Evolutionary conservation across 805 yeast genomes (phyloP).

Genomic region (Jamesozyma rosinii): DNA sequence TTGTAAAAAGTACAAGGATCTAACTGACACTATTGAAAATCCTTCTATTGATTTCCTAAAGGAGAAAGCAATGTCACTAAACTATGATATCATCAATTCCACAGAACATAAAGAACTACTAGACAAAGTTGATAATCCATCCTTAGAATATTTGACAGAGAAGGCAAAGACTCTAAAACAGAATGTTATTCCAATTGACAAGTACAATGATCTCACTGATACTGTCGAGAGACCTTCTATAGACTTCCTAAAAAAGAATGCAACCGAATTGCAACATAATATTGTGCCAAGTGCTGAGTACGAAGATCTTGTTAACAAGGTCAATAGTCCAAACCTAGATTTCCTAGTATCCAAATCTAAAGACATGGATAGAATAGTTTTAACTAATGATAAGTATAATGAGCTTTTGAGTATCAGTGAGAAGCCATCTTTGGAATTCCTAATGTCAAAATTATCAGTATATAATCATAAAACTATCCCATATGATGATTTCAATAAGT

Average conservation of each 20-base stretch:
- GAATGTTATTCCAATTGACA: conserved; percentile 15
- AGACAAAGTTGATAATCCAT: conserved; percentile 6
- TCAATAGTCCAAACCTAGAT: conserved; percentile 9
- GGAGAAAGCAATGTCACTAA: conserved; percentile 1
- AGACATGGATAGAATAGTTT: conserved; percentile 11
- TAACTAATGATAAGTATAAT: conserved; percentile 10
- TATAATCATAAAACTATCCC: conserved; percentile 17
- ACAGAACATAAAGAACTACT: conserved; percentile 7
- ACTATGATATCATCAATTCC: background rate
- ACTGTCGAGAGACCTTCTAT: conserved; percentile 11
- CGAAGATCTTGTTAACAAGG: conserved; percentile 3
- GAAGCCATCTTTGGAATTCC: conserved; percentile 8
- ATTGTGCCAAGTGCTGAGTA: conserved; percentile 15
- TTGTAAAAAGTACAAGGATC: conserved; percentile 6
- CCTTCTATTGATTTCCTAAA: conserved; percentile 13
- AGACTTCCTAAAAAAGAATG: conserved; percentile 2
- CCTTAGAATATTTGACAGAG: conserved; percentile 7
- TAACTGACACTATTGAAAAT: background rate
- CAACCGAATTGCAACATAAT: conserved; percentile 10
- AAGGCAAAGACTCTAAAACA: conserved; percentile 12
- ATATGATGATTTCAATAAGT: conserved; percentile 6
- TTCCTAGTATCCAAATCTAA: conserved; percentile 11
- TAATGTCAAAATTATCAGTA: conserved; percentile 2
- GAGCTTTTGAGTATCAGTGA: conserved; percentile 3
- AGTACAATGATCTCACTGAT: conserved; percentile 1